Base-by-base conservation (phyloP, 352 stramenopile genomes). In the Pythium pectinolyticum region DNA sequence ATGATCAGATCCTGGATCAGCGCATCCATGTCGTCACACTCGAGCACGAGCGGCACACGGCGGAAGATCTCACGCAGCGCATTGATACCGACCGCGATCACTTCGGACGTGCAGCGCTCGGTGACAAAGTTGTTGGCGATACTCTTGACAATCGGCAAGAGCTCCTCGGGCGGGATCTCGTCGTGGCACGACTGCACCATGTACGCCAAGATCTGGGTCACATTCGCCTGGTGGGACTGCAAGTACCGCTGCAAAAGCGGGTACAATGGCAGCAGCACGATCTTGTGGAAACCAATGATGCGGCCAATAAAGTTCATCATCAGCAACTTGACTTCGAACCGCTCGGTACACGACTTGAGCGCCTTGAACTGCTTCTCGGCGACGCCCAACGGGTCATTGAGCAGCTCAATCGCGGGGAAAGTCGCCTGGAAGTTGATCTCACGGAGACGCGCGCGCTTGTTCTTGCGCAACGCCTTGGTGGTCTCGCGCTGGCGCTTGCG, bases 221-320 rank as follows among this genome's bases (percentile, higher is more conserved):
- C 76, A 77, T 96, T 81, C 67, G 92, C 73, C 71, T 97, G 90
- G 63, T 93, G 88, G 40, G 87, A 93, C 71, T 92, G 85, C 57
- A 95, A 66, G 76, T 98, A 78, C 11, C 96, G 90, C 80, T 98
- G 95, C 47, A 99, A 68, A 53, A 99, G 89, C 31, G 96, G 88
- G 82, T 99, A 99, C 62, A 99, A 95, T 30, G 87, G 84, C 43
- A 99, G 79, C 48, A 99, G 66, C 32, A 99, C 78, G 41, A 99
- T 80, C 74, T 98, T 97, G 78, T 99, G 97, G 70, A 98, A 97
- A n/a, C 97, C 97, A 7, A 99, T 76, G 30, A 99, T 72, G 15
- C 97, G 88, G 15, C 94, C 96, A 45, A 99, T 97, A 70, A 99
- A 98, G 79, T 99, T 99, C 83, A 99, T 98, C 89, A 99, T 98